These are phyloP conservation scores for Quambalaria eucalypti DNA, from an alignment of 1,284 basidiomycete genomes.

Conservation along the genomic window DNA sequence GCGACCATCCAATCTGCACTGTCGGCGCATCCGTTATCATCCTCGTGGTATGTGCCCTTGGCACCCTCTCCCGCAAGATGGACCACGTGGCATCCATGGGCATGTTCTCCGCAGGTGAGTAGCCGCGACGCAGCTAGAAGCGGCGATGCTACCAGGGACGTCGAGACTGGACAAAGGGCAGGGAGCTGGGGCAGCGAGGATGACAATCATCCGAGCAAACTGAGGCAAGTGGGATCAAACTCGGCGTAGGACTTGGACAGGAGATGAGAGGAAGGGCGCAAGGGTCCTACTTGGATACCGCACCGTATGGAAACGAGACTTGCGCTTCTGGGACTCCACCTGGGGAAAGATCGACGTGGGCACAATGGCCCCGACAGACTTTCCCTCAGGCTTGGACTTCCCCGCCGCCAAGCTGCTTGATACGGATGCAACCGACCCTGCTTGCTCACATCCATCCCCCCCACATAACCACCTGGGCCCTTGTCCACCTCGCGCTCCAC, in stretches of 20 bases:
- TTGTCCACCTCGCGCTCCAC: background rate
- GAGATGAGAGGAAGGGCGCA: no score
- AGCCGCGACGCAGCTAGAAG: no score
- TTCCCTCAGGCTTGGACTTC: background rate
- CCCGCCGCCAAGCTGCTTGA: no score
- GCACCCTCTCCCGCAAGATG: conserved; percentile 33
- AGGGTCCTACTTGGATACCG: no score
- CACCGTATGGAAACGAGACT: no score
- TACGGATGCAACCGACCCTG: no score
- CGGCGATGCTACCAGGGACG: no score
- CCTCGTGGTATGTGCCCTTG: conserved; percentile 27
- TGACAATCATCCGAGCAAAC: no score
- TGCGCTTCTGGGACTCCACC: background rate
- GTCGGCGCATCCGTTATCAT: conserved; percentile 53
- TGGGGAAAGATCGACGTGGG: background rate
- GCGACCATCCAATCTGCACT: conserved; percentile 54
- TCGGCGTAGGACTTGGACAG: no score
- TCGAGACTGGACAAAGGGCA: no score
- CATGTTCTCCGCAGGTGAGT: conserved; percentile 27
- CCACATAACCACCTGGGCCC: background rate
- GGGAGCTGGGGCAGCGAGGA: no score
- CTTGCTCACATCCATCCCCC: background rate
- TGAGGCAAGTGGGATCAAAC: no score
- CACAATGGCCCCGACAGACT: background rate
- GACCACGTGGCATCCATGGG: conserved; percentile 35